Conservation (phyloP, 345 rosid species). For the Eucalyptus tenuipes region DNA sequence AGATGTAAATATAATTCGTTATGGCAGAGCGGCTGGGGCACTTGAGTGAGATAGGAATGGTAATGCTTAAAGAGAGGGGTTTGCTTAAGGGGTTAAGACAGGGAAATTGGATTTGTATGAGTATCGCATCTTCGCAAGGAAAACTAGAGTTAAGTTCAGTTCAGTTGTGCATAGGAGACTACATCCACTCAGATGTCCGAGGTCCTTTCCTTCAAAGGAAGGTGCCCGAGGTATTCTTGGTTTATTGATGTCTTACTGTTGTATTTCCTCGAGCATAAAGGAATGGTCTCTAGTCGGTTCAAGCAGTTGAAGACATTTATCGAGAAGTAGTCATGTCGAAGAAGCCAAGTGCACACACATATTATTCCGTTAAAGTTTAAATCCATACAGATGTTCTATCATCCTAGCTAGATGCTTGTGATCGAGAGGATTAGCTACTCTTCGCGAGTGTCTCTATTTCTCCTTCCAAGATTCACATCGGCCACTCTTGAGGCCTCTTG, state of each 20-base stretch:
- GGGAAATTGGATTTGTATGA: neutral
- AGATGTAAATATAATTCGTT: neutral
- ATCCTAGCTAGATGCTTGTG: neutral
- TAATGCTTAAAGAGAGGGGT: neutral
- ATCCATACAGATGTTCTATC: neutral
- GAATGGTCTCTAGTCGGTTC: neutral
- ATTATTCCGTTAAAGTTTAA: neutral
- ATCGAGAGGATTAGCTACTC: neutral
- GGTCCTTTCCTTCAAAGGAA: neutral
- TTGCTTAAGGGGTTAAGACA: neutral
- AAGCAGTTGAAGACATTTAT: neutral
- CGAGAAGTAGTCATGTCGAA: neutral
- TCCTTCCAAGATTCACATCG: neutral
- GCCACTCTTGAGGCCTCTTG: neutral
- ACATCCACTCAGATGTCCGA: neutral
- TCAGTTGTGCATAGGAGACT: neutral
- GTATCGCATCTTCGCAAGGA: neutral
- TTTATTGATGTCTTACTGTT: neutral
- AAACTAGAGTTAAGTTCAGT: neutral
- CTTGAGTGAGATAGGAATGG: neutral
- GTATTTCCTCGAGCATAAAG: neutral
- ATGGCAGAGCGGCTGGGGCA: neutral
- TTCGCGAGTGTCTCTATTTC: neutral
- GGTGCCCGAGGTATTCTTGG: neutral
- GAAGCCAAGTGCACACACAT: neutral